Evolutionary conservation across 805 yeast species (phyloP).

Genomic region (Diddensiella santjacobensis): DNA sequence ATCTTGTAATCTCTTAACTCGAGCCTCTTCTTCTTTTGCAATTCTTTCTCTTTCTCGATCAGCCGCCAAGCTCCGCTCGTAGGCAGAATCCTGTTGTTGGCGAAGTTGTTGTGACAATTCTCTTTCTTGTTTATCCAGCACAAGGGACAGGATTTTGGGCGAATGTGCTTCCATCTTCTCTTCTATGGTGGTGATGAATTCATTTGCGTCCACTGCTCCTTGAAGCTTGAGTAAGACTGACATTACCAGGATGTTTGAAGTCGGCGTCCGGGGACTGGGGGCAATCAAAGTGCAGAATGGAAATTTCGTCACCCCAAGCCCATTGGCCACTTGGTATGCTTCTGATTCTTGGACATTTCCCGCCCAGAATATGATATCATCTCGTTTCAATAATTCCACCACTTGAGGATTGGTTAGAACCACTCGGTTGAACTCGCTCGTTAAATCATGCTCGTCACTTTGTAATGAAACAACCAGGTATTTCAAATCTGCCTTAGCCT

Average conservation of each 20-base stretch:
- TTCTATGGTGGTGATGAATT: slow-evolving; percentile 42
- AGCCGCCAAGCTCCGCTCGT: slow-evolving; percentile 60
- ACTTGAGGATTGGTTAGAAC: slow-evolving; percentile 50
- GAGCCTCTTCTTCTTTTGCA: slow-evolving; percentile 23
- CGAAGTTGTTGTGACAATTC: slow-evolving; percentile 54
- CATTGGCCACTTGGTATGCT: slow-evolving; percentile 76
- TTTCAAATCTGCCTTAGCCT: slow-evolving; percentile 64
- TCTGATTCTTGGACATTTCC: slow-evolving; percentile 81
- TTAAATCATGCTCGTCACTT: slow-evolving; percentile 65
- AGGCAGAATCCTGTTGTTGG: slow-evolving; percentile 74
- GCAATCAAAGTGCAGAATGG: slow-evolving; percentile 83
- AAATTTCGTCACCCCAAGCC: slow-evolving; percentile 62
- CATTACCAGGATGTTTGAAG: slow-evolving; percentile 45
- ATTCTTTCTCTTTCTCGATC: slow-evolving; percentile 52
- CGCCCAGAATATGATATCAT: slow-evolving; percentile 73
- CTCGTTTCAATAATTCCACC: slow-evolving; percentile 44
- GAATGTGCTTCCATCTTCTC: slow-evolving; percentile 51
- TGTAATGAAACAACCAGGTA: slow-evolving; percentile 73
- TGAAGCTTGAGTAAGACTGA: slow-evolving; percentile 61
- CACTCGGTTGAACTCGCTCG: slow-evolving; percentile 47
- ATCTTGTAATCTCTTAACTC: slow-evolving; percentile 20
- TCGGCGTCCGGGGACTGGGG: slow-evolving; percentile 47
- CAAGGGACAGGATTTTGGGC: slow-evolving; percentile 54
- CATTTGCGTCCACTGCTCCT: slow-evolving; percentile 34
- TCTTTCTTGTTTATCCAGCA: slow-evolving; percentile 60